Conservation (phyloP, 2,329 filamentous ascomycete species). For the Colletotrichum neosansevieriae region DNA sequence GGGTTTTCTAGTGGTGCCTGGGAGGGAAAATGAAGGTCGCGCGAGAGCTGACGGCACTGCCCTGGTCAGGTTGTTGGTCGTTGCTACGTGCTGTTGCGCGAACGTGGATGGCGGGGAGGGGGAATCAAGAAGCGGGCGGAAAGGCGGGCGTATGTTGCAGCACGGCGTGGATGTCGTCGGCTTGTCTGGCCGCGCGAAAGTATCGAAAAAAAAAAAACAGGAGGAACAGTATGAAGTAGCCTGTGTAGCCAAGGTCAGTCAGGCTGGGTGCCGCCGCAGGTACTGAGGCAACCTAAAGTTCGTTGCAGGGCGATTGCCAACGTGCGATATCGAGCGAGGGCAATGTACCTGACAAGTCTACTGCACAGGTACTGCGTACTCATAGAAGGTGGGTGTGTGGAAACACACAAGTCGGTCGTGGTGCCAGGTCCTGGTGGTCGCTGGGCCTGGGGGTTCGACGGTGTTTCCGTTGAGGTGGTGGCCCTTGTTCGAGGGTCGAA, state of each 20-base stretch:
- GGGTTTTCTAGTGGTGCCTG: not conserved
- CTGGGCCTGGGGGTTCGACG: constrained; percentile 32
- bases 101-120: constrained; percentile 6
- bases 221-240: constrained; percentile 9
- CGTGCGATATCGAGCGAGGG: constrained; percentile 25
- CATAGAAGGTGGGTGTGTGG: constrained; percentile 16
- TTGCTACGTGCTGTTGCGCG: constrained; percentile 1
- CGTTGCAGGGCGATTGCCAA: constrained; percentile 7
- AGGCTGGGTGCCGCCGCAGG: not conserved
- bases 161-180: constrained; percentile 11
- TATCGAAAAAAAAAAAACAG: not conserved
- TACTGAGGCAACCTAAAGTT: constrained; percentile 18
- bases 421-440: not conserved
- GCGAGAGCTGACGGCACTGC: constrained; percentile 9
- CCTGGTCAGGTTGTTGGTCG: not conserved
- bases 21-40: not conserved
- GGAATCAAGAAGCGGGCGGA: constrained; percentile 26
- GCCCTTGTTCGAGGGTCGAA: constrained; percentile 33
- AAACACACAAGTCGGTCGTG: constrained; percentile 14
- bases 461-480: constrained; percentile 23
- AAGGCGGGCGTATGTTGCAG: constrained; percentile 27
- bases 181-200: constrained; percentile 16
- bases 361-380: too few species aligned
- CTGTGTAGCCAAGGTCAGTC: constrained; percentile 2
- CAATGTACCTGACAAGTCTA: constrained; percentile 11